Percentiles rank a stretch among this genome's conserved stretches.
Conservation (phyloP, 2,329 filamentous ascomycete species). For the Colletotrichum navitas region DNA sequence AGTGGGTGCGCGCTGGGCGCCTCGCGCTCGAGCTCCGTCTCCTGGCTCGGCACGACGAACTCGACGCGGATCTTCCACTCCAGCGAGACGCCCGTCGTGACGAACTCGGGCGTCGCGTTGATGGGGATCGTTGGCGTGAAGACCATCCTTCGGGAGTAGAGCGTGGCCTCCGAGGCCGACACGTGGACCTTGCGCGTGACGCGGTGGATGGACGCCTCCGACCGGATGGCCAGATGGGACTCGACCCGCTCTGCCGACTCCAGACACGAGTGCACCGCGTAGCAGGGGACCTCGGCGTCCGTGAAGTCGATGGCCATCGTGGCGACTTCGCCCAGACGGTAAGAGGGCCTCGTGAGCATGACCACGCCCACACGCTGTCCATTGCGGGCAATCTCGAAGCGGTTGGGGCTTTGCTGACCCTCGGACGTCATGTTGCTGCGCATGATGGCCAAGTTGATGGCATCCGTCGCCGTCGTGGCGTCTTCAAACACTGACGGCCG, state of each 20-base stretch:
- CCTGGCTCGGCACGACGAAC: slow-evolving; percentile 79
- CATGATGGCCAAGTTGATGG: slow-evolving; percentile 91
- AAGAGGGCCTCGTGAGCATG: slow-evolving; percentile 88
- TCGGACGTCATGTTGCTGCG: slow-evolving; percentile 78
- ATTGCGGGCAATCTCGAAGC: slow-evolving; percentile 94
- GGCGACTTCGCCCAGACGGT: slow-evolving; percentile 89
- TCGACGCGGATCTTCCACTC: slow-evolving; percentile 93
- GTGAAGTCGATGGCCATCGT: slow-evolving; percentile 88
- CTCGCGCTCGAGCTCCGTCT: slow-evolving; percentile 38
- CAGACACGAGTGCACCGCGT: slow-evolving; percentile 85
- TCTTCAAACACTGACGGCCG: slow-evolving; percentile 69
- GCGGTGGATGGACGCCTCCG: slow-evolving; percentile 85
- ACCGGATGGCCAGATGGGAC: slow-evolving; percentile 83
- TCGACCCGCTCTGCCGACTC: slow-evolving; percentile 91
- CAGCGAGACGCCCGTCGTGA: slow-evolving; percentile 88
- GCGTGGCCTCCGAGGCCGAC: slow-evolving; percentile 81
- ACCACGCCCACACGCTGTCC: slow-evolving; percentile 93
- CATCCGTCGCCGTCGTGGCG: slow-evolving; percentile 78
- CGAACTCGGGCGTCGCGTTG: slow-evolving; percentile 87
- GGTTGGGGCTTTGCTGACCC: slow-evolving; percentile 85
- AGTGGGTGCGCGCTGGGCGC: slow-evolving; percentile 60
- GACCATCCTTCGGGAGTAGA: slow-evolving; percentile 82
- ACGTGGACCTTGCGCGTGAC: slow-evolving; percentile 87
- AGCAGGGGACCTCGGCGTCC: slow-evolving; percentile 82
- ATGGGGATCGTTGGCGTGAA: slow-evolving; percentile 89